Percentiles rank a stretch among this genome's conserved stretches.
phyloP scores from a whole-genome alignment of 2,329 filamentous ascomycete species.

The Beauveria sp. region DNA sequence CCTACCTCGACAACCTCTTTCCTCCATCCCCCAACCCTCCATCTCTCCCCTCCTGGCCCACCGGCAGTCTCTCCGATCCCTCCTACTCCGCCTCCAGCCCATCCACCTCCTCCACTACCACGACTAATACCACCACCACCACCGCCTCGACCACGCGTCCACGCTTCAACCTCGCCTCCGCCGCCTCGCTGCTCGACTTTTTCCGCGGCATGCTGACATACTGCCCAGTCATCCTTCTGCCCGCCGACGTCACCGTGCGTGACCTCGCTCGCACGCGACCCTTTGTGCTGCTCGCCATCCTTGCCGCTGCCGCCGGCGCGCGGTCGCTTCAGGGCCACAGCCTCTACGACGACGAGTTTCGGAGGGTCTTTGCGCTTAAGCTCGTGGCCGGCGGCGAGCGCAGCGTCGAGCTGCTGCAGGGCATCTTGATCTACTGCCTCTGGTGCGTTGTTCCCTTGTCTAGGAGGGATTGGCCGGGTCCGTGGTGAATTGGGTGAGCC shows the following conservation, averaged over 20 bases:
- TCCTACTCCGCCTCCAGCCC: constrained; percentile 20
- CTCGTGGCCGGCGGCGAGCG: constrained; percentile 50
- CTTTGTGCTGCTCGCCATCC: constrained; percentile 46
- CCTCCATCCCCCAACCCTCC: constrained; percentile 19
- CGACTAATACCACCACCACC: constrained; percentile 19
- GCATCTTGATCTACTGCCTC: constrained; percentile 47
- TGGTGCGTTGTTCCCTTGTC: constrained; percentile 36
- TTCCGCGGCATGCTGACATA: constrained; percentile 37
- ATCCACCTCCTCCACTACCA: constrained; percentile 19
- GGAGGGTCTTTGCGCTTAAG: constrained; percentile 48
- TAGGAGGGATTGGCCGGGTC: too few species aligned
- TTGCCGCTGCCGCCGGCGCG: constrained; percentile 42
- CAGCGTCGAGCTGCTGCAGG: constrained; percentile 48
- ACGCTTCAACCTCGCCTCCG: constrained; percentile 49
- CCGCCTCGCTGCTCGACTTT: constrained; percentile 33
- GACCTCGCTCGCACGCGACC: constrained; percentile 38
- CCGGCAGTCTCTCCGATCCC: background rate
- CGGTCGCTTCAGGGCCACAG: constrained; percentile 42
- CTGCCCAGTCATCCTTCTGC: constrained; percentile 37
- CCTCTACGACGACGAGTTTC: constrained; percentile 50
- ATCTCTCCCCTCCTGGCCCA: background rate
- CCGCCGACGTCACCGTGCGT: constrained; percentile 33
- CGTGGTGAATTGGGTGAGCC: background rate
- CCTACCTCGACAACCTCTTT: constrained; percentile 33
- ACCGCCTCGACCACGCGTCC: constrained; percentile 38